Evolutionary conservation across 1,284 basidiomycete species (phyloP).

Genomic region (Ustilago esculenta): DNA sequence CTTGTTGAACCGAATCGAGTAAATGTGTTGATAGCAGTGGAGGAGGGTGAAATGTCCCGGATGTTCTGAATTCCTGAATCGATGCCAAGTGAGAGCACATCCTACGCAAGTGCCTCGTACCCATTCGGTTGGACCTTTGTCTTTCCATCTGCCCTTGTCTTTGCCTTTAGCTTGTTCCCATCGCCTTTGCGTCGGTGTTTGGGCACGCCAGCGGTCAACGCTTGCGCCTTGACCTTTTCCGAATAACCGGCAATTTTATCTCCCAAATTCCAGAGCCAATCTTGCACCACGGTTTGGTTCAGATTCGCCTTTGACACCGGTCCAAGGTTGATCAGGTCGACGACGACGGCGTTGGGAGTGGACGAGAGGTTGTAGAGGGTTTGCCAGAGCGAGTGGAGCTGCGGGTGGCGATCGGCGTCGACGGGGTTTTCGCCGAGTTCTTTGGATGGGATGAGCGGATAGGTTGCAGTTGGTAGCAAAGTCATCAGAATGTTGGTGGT

Average conservation of each 20-base stretch:
- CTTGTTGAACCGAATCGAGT: no score
- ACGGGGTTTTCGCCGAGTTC: slow-evolving; percentile 42
- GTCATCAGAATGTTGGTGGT: background rate
- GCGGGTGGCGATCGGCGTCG: slow-evolving; percentile 16
- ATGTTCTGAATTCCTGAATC: no score
- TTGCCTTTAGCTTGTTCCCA: no score
- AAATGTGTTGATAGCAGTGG: no score
- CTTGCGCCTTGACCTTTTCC: slow-evolving; percentile 19
- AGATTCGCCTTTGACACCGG: slow-evolving; percentile 11
- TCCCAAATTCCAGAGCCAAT: slow-evolving; percentile 20
- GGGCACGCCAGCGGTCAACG: slow-evolving; percentile 11
- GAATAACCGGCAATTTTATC: slow-evolving; percentile 21
- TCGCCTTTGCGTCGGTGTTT: no score
- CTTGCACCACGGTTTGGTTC: slow-evolving; percentile 19
- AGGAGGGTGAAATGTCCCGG: no score
- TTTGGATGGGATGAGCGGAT: slow-evolving; percentile 20
- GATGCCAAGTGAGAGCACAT: no score
- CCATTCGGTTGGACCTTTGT: no score
- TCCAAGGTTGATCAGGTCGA: slow-evolving; percentile 14
- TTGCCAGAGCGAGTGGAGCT: slow-evolving; percentile 15
- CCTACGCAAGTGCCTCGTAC: no score
- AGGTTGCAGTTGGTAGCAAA: background rate
- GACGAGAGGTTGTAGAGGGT: slow-evolving; percentile 4
- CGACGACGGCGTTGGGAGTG: slow-evolving; percentile 11
- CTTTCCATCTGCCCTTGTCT: no score